Conservation (phyloP, 208 protist genomes). For the Trypanosoma avium region DNA sequence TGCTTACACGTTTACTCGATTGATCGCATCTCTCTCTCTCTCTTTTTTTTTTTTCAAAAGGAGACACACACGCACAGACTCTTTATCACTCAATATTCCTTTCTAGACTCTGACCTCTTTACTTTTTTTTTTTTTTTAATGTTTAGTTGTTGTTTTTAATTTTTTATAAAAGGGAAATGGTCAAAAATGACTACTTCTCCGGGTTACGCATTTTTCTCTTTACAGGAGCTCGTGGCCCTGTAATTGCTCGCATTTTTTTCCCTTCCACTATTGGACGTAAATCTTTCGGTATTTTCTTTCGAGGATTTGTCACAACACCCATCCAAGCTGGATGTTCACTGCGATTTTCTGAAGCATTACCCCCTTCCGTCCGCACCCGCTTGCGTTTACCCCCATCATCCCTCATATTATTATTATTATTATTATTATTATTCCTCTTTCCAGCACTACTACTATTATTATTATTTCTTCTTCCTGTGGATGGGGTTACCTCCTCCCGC, state of each 20-base stretch:
- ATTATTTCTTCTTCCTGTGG: too few species aligned
- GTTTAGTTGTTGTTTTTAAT: neutral
- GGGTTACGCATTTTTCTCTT: conserved; percentile 83
- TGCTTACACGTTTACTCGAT: neutral
- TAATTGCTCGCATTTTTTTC: conserved; percentile 30
- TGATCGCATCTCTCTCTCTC: neutral
- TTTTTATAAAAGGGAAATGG: neutral
- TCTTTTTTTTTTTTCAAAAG: neutral
- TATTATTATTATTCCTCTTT: neutral
- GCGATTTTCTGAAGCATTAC: too few species aligned
- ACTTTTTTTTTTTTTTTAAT: neutral
- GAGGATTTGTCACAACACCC: conserved; percentile 82
- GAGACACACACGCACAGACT: neutral
- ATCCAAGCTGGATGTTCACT: conserved; percentile 62
- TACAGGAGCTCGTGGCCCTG: conserved; percentile 51
- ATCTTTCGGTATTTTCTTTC: conserved; percentile 84
- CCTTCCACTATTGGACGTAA: conserved; percentile 73
- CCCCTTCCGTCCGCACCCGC: conserved; percentile 10
- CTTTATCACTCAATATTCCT: neutral
- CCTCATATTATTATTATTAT: neutral
- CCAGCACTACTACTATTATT: neutral
- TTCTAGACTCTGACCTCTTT: too few species aligned
- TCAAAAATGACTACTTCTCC: conserved; percentile 40
- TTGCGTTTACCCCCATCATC: conserved; percentile 32
- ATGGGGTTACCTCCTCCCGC: neutral